Base-by-base conservation (phyloP, 2,329 filamentous ascomycete species). In the Calycina herbarum region DNA sequence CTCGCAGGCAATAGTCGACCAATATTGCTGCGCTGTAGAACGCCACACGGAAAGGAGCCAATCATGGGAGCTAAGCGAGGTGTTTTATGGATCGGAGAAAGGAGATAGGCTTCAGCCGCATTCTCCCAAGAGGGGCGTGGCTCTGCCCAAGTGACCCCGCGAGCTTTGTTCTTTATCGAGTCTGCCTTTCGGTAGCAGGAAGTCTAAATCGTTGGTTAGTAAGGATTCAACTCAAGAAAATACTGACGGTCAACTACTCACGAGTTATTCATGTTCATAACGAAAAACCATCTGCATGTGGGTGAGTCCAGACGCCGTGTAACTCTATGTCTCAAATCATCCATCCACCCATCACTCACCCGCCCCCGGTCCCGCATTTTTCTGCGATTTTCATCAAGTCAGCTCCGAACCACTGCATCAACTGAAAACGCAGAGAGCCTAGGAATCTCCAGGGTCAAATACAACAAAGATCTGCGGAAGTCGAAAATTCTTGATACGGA, bases 331-430 rank as follows among this genome's bases (percentile, higher is more conserved):
- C 48, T 54, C 48, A 54, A 54, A 24, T 3, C 20, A 54, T 27
- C 48, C 38, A 40, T 13, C 20, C 48, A 29, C 38, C 20, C 48
- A 3, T 54, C 45, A 20, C 45, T 38, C 48, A 24, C n/a, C 48
- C 48, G 48, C 45, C 45, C 45, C 45, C 20, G 8, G 45, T 54
- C 48, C 24, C 38, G 38, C 38, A 40, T 40, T 40, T 38, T 29
- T 4, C 27, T 29, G 27, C 27, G 27, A 29, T 29, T 29, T 29
- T 17, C 38, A 2, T 13, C 48, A 54, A 13, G 20, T 27, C 48
- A 54, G 48, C 61, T 62, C 61, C 61, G 61, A 62, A 57, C 6
- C 57, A 35, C 48, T 62, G 61, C 61, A 62, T 61, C 42, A 48
- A 27, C 31, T 57, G 27, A 27, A 57, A 57, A 45, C 42, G 7